Percentiles rank a stretch among this genome's conserved stretches.
Conservation (phyloP, 768 basidiomycete genomes). For the Rhizopogon sp. region DNA sequence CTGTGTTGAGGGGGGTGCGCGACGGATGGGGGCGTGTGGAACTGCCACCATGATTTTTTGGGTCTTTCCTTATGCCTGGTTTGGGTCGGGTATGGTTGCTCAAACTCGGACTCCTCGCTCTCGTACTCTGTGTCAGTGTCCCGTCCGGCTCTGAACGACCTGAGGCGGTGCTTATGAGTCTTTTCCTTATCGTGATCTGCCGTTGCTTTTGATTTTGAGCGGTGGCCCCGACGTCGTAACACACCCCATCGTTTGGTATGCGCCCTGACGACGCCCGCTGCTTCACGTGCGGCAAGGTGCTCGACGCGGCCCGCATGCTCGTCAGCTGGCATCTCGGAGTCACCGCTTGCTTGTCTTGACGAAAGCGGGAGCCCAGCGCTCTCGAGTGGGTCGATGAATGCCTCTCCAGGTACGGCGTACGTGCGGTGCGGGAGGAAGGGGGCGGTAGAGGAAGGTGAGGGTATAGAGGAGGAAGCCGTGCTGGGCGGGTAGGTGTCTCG, state of each 20-base stretch:
- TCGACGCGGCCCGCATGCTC: slow-evolving; percentile 18
- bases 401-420: slow-evolving; percentile 42
- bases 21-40: background rate
- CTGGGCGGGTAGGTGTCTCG: slow-evolving; percentile 8
- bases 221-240: slow-evolving; percentile 10
- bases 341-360: slow-evolving; percentile 9
- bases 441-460: slow-evolving; percentile 10
- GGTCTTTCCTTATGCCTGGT: background rate
- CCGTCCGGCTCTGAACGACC: background rate
- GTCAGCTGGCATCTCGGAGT: background rate
- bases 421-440: slow-evolving; percentile 22
- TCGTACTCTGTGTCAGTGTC: slow-evolving; percentile 10
- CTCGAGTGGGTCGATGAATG: slow-evolving; percentile 59
- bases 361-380: slow-evolving; percentile 53
- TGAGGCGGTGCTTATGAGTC: background rate
- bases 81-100: too few species aligned
- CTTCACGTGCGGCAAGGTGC: slow-evolving; percentile 28
- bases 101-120: background rate
- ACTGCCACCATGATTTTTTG: background rate
- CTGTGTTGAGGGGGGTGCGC: slow-evolving; percentile 1
- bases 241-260: slow-evolving; percentile 31
- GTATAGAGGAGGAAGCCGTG: background rate
- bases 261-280: slow-evolving; percentile 38
- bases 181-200: background rate
- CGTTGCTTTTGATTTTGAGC: slow-evolving; percentile 6